Base-by-base conservation (phyloP, 108 stramenopile genomes). In the Cyclostephanos tholiformis region DNA sequence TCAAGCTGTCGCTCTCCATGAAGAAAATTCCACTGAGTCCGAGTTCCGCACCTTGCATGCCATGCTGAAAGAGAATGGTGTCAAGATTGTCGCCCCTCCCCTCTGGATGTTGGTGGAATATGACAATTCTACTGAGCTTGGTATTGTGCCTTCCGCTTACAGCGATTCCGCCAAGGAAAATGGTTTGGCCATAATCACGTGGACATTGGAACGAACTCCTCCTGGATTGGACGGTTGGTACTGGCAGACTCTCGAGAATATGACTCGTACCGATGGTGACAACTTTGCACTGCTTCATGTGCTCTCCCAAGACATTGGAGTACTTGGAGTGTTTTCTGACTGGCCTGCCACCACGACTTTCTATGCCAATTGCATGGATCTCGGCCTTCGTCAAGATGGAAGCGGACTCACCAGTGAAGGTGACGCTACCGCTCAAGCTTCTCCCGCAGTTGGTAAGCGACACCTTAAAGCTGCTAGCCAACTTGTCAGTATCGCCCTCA, bases 341-440 rank as follows among this genome's bases (percentile, higher is more conserved):
- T 91, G 90, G 90, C 85, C 90, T 17, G 86, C 87, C 25, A 88
- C 88, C 6, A 69, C 72, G 4, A 88, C 91, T 0, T 89, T 91
- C 79, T 89, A 67, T 72, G 91, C 87, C 65, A 91, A 89, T 70
- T 91, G 88, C 74, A 83, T 78, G 81, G 82, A 67, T 20, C 25
- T 87, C 35, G 55, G 64, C 13, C 38, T 74, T 20, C 63, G 53
- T 27, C 59, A 46, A 13, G 23, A 23, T 22, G 41, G n/a, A n/a
- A 44, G 8, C 55, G 39, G 41, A 43, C 39, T 6, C 39, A 38
- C 20, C 36, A 41, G 41, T 39, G 69, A 23, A 4, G 43, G 13
- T 23, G 41, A 32, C 57, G 26, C 51, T 6, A 32, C 2, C 36
- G 69, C 27, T 32, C 55, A 19, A 23, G 14, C 19, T 23, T 49